These are phyloP conservation scores for Lecanicillium sp. DNA, from an alignment of 2,329 filamentous ascomycete genomes.

Conservation along the genomic window DNA sequence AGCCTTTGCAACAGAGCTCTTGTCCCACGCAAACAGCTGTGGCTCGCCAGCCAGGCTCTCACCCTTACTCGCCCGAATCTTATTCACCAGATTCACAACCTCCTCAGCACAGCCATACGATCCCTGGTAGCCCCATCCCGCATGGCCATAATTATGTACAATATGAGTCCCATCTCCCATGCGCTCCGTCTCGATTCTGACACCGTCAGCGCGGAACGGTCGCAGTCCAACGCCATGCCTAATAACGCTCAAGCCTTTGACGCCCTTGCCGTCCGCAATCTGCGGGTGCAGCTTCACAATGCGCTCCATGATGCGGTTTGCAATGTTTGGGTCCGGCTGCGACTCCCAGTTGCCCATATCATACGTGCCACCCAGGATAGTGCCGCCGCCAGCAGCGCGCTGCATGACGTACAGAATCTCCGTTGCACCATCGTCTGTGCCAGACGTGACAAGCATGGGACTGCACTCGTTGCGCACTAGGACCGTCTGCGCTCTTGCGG, in stretches of 20 bases:
- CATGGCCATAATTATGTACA: slow-evolving; percentile 78
- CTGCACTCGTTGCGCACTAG: slow-evolving; percentile 71
- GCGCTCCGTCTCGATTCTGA: slow-evolving; percentile 57
- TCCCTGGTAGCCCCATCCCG: slow-evolving; percentile 66
- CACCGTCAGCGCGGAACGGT: slow-evolving; percentile 64
- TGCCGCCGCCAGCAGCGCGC: slow-evolving; percentile 71
- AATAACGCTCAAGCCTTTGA: slow-evolving; percentile 66
- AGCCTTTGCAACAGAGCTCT: background rate
- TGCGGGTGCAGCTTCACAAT: slow-evolving; percentile 55
- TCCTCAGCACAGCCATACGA: slow-evolving; percentile 63
- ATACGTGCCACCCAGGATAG: slow-evolving; percentile 78
- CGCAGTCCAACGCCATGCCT: slow-evolving; percentile 76
- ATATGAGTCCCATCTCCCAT: slow-evolving; percentile 49
- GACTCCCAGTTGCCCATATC: slow-evolving; percentile 73
- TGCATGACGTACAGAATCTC: slow-evolving; percentile 79
- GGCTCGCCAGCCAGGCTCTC: slow-evolving; percentile 19
- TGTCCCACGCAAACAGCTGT: slow-evolving; percentile 20
- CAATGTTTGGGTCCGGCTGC: slow-evolving; percentile 70
- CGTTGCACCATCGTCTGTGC: slow-evolving; percentile 63
- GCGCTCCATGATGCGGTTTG: slow-evolving; percentile 77
- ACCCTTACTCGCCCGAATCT: slow-evolving; percentile 35
- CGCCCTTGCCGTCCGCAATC: slow-evolving; percentile 56
- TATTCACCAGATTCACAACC: slow-evolving; percentile 57
- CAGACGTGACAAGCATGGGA: slow-evolving; percentile 61
- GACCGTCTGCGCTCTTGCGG: slow-evolving; percentile 75